Evolutionary conservation across 345 rosid genomes (phyloP).

Genomic region (Acer campestre): DNA sequence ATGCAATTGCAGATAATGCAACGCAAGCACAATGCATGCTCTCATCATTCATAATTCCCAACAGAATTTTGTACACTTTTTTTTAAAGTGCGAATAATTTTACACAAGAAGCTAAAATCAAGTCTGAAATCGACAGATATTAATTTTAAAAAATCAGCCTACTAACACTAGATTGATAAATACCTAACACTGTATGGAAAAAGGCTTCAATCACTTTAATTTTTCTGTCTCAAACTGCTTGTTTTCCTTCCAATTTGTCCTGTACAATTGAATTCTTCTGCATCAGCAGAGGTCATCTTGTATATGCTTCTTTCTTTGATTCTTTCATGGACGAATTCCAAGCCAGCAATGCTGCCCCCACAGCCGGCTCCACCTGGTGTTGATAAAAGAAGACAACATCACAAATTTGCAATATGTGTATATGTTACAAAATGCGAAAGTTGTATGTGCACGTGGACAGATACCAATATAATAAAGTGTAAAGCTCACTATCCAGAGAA

Average conservation of each 20-base stretch:
- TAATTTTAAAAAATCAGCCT: conserved; percentile 3
- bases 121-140: not conserved
- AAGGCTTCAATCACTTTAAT: conserved; percentile 13
- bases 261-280: conserved; percentile 37
- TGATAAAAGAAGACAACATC: conserved; percentile 4
- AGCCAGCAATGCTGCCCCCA: conserved; percentile 74
- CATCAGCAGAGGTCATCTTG: conserved; percentile 14
- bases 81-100: not conserved
- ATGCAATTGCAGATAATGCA: not conserved
- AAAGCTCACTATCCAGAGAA: not conserved
- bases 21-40: not conserved
- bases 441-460: not conserved
- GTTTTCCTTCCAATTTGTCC: conserved; percentile 12
- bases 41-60: conserved; percentile 12
- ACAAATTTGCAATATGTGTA: not conserved
- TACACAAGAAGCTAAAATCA: conserved; percentile 10
- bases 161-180: not conserved
- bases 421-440: not conserved
- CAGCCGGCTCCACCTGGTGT: conserved; percentile 69
- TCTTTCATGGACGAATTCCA: conserved; percentile 45
- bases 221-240: not conserved
- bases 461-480: not conserved
- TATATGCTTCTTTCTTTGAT: conserved; percentile 15
- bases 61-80: not conserved
- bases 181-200: conserved; percentile 14